These are phyloP conservation scores for Xylaria nigripes DNA, from an alignment of 495 filamentous ascomycete genomes.

Conservation along the genomic window DNA sequence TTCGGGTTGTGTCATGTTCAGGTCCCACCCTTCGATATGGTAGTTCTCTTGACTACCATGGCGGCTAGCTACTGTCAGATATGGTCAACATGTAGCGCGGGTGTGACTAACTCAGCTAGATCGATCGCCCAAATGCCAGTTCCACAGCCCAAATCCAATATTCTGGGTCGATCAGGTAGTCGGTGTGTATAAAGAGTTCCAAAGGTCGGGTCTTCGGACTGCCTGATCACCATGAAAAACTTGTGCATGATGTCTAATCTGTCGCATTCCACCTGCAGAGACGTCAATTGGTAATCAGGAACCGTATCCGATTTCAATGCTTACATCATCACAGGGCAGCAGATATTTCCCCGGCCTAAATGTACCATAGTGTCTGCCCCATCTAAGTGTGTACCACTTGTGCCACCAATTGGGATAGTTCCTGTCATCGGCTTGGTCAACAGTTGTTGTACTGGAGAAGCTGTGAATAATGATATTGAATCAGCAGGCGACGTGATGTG, in stretches of 20 bases:
- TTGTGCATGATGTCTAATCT: constrained; percentile 74
- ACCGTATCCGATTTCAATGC: background rate
- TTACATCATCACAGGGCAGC: constrained; percentile 13
- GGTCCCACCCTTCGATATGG: constrained; percentile 66
- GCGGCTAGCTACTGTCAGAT: constrained; percentile 18
- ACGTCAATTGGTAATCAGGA: constrained; percentile 12
- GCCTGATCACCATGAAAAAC: constrained; percentile 59
- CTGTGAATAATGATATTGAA: background rate
- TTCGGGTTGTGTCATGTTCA: constrained; percentile 72
- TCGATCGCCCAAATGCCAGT: constrained; percentile 91
- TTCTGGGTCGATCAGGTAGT: constrained; percentile 32
- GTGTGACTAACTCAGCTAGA: constrained; percentile 60
- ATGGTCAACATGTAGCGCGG: background rate
- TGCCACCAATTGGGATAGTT: constrained; percentile 6
- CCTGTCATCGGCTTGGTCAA: background rate
- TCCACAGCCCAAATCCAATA: constrained; percentile 80
- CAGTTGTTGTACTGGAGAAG: constrained; percentile 2
- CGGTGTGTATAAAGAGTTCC: constrained; percentile 20
- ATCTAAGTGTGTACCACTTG: constrained; percentile 7
- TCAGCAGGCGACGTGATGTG: background rate
- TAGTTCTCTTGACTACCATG: constrained; percentile 36
- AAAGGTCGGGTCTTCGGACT: constrained; percentile 43
- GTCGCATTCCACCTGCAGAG: constrained; percentile 55
- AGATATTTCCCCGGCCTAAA: constrained; percentile 9
- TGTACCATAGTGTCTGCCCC: constrained; percentile 10